These are phyloP conservation scores for Prunus dulcis DNA, from an alignment of 306 rosid genomes.

Conservation along the genomic window DNA sequence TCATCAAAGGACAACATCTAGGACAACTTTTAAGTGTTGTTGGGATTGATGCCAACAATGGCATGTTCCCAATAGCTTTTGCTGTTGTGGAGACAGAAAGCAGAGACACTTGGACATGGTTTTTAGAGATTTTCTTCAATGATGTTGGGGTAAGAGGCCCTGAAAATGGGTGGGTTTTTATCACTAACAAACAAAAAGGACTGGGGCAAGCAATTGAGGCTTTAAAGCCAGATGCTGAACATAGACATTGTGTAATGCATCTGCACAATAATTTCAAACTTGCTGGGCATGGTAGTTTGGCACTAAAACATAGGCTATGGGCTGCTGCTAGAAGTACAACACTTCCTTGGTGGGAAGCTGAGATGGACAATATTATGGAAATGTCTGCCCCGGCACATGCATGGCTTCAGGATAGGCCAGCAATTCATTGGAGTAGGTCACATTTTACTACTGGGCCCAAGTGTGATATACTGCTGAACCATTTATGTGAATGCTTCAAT, in stretches of 20 bases:
- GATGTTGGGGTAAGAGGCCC: no score
- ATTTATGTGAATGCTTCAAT: neutral
- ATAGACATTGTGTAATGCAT: conserved; percentile 5
- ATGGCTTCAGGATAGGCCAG: neutral
- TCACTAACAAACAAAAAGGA: neutral
- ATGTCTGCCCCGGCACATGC: neutral
- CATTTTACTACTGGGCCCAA: neutral
- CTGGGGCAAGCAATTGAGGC: neutral
- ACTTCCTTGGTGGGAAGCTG: neutral
- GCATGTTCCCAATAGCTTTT: neutral
- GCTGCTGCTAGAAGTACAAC: neutral
- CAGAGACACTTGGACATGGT: neutral
- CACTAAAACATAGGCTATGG: neutral
- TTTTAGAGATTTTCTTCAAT: neutral
- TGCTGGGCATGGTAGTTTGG: no score
- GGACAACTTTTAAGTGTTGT: neutral
- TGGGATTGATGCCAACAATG: neutral
- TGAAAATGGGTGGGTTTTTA: no score
- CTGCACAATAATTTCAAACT: neutral
- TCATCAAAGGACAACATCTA: neutral
- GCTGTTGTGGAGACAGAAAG: neutral
- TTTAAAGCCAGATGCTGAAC: neutral
- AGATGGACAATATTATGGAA: neutral
- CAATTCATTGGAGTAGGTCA: neutral
- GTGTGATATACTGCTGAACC: neutral